Base-by-base conservation (phyloP, 2,329 filamentous ascomycete genomes). In the Cyanodermella asteris region DNA sequence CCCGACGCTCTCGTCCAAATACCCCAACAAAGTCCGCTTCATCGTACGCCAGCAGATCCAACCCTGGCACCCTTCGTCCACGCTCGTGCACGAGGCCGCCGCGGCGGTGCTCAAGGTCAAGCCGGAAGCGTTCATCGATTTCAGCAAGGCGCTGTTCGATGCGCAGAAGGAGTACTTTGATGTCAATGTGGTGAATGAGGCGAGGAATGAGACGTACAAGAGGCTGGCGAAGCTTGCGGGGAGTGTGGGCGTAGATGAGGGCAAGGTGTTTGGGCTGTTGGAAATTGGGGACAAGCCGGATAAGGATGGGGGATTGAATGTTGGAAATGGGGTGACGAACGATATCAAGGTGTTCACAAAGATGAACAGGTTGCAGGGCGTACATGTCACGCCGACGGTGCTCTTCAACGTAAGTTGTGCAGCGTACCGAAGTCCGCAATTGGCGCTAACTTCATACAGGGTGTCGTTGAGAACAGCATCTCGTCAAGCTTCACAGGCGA, bases 41-140 rank as follows among this genome's bases (percentile, higher is more conserved):
- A 64, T 94, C 41, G 77, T 93, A 58, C 73, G 82, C 24, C 82
- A 84, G 46, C 81, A 91, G 46, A 67, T 93, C 40, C 81, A 91
- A 54, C 80, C 81, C 9, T 91, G 84, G 84, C 82, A 94, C 51
- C 84, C 84, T 2, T 80, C 74, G 12, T 81, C 69, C 20, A 81
- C 74, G 5, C 60, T 81, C 7, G 43, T 42, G 6, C 50, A 56
- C 28, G 84, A 94, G 60, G 75, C 81, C 16, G 82, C 59, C 4
- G 63, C 80, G 16, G 84, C 81, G 3, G 78, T 93, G 2, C 60
- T 84, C 37, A 64, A 62, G 25, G 48, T 78, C 5, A 55, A 66
- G 3, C 72, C 76, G 0, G 55, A 59, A 11, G 69, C 67, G 36
- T 94, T 90, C 60, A 91, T 73, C 69, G 56, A 61, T 10, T 93